Evolutionary conservation across 2,329 filamentous ascomycete genomes (phyloP), one percentile per base, ranked within the genome.

Genomic region (Trichophyton benhamiae): DNA sequence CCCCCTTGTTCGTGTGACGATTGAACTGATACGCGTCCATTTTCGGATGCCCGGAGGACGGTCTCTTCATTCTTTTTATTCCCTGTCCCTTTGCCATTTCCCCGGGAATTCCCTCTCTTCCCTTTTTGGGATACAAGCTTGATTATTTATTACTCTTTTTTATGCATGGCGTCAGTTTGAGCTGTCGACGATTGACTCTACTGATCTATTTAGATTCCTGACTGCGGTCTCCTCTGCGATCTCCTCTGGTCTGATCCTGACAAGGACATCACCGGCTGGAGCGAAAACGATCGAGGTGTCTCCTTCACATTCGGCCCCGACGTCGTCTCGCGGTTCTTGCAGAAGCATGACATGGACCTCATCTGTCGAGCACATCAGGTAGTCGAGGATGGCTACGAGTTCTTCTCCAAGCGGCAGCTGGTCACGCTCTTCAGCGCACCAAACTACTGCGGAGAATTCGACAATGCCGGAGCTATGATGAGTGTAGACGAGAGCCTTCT

Each of bases 391-490:
- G 94, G 94, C 62, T 99, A 99, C 79, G 94, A 99, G 76, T 99
- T 99, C 82, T 99, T 99, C 81, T 96, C 91, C 64, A 97, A 97
- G 80, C 87, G 94, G 69, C 92, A 97, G 77, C 82, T 99, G 66
- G 94, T 99, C 66, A 99, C 94, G 62, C 81, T 99, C 63, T 99
- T 99, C 81, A 96, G 90, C 72, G 94, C 94, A 60, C 94, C 94
- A 68, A 99, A 99, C 80, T 99, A 99, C 82, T 99, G 92, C 71
- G 92, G 92, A 76, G 94, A 99, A 79, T 99, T 99, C 73, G 94
- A 99, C 82, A 99, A 99, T 73, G 92, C 92, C 60, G 94, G 94
- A 74, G 94, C 94, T 66, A 97, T 99, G 92, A 97, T 99, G 94
- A 96, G 91, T 73, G 94, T 99, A 44, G 94, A 97, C 74, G 94